Evolutionary conservation across 192 early-diverging fungal species (phyloP), one percentile per base, ranked within the genome.

Genomic region (Spizellomyces punctatus): DNA sequence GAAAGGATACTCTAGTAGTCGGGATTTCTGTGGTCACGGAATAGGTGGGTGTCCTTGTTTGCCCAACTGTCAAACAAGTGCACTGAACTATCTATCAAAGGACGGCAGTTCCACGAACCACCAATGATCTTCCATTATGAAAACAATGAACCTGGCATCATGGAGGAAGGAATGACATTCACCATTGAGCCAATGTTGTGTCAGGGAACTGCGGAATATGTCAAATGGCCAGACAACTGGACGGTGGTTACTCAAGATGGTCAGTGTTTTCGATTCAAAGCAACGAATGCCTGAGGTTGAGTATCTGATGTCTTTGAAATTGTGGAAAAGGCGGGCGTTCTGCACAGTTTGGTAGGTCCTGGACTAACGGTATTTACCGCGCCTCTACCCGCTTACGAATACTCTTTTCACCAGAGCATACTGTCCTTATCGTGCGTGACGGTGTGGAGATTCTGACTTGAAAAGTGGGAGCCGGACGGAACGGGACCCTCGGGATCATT

Each of bases 111-210:
- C 69, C 95, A 96, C 78, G 86, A 90, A 72, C 81, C 88, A 57
- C 93, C 95, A 41, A 71, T 92, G 41, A 89, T 96, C 57, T 88
- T 88, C 78, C 93, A 95, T 64, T 90, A 91, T 79, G 61, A 75
- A 6, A 95, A 93, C 72, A 81, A 89, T 27, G 88, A 87, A 58
- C 83, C 88, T 2, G 91, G 88, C 10, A 63, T 71, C 2, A 92
- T 96, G 92, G 75, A 77, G 59, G 74, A 86, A 7, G 91, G 91
- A 0, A 95, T 93, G 90, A 82, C 87, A 17, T 96, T 96, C 68
- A 96, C 95, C 16, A 91, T 96, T 63, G 93, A 96, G 77, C 93
- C 93, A 0, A 89, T 93, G 63, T 79, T 94, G 66, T 92, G 90
- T 70, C 93, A 96, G 74, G 93, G 94, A 19, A 73, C 70, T n/a